Conservation (phyloP, 1,284 basidiomycete genomes). For the Cryptococcus sp. region DNA sequence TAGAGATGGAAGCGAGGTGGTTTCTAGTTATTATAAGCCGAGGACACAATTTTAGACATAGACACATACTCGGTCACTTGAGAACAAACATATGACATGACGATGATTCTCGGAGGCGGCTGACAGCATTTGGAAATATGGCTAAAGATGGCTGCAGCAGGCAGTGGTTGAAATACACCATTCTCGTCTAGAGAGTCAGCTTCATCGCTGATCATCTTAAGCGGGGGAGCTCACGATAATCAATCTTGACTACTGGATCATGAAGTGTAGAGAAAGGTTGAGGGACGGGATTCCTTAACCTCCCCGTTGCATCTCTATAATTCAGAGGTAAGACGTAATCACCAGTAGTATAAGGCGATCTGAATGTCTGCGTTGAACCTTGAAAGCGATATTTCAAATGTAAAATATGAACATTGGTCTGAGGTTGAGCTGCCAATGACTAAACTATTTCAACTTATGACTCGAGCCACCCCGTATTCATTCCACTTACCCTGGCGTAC, state of each 20-base stretch:
- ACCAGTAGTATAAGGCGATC: constrained; percentile 8
- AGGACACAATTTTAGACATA: not conserved
- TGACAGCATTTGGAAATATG: constrained; percentile 33
- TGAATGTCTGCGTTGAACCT: constrained; percentile 3
- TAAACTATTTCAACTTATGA: not conserved
- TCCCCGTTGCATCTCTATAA: constrained; percentile 13
- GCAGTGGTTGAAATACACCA: constrained; percentile 36
- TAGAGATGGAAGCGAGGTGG: constrained; percentile 31
- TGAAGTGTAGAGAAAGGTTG: constrained; percentile 38
- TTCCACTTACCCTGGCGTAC: constrained; percentile 36
- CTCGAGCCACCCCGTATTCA: too few relatives aligned
- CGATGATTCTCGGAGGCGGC: constrained; percentile 37
- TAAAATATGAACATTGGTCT: constrained; percentile 29
- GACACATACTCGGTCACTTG: constrained; percentile 30
- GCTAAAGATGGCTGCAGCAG: constrained; percentile 36
- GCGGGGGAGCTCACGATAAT: constrained; percentile 31
- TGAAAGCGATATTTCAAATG: constrained; percentile 43
- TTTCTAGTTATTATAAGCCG: constrained; percentile 17
- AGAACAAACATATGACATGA: constrained; percentile 37
- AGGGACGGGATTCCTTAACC: constrained; percentile 25
- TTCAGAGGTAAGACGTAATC: constrained; percentile 17
- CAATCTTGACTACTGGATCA: constrained; percentile 39
- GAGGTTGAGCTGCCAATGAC: constrained; percentile 12
- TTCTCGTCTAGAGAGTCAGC: constrained; percentile 21
- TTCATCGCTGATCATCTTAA: not conserved